These are phyloP conservation scores for Xylaria sp. DNA, from an alignment of 495 filamentous ascomycete genomes.

Conservation along the genomic window DNA sequence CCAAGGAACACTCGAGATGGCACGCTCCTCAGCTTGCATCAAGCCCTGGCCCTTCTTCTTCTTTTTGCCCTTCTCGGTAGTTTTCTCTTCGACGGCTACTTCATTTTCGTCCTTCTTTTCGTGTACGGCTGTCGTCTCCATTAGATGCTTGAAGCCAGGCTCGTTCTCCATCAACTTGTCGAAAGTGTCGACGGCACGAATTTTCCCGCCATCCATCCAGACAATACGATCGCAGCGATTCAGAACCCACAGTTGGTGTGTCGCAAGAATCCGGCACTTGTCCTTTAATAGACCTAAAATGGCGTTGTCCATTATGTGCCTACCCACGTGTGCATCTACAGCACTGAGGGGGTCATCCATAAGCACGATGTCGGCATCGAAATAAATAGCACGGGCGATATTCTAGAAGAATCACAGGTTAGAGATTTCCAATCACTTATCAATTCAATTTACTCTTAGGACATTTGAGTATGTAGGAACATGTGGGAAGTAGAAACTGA, in stretches of 20 bases:
- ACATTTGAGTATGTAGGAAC: not conserved
- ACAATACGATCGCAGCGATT: conserved; percentile 89
- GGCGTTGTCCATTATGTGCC: conserved; percentile 94
- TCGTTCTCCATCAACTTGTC: conserved; percentile 82
- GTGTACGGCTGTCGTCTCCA: conserved; percentile 82
- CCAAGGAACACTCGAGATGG: conserved; percentile 83
- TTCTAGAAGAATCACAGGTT: conserved; percentile 47
- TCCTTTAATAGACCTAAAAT: conserved; percentile 88
- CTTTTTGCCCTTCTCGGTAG: conserved; percentile 63
- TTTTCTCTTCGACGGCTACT: conserved; percentile 47
- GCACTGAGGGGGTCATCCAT: conserved; percentile 86
- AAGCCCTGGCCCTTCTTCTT: conserved; percentile 68
- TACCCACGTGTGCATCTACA: conserved; percentile 86
- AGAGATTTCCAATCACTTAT: not conserved
- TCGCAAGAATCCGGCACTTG: conserved; percentile 90
- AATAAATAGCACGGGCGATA: conserved; percentile 85
- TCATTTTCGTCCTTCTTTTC: conserved; percentile 60
- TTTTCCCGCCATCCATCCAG: conserved; percentile 85
- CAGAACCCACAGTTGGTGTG: conserved; percentile 92
- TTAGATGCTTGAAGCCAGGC: conserved; percentile 75
- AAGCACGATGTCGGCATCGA: conserved; percentile 79
- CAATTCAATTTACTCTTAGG: not conserved
- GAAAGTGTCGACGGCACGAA: conserved; percentile 86
- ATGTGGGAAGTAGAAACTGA: not conserved
- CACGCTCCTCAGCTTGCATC: conserved; percentile 92